Evolutionary conservation across 345 rosid genomes (phyloP).

Genomic region (Durio zibethinus): DNA sequence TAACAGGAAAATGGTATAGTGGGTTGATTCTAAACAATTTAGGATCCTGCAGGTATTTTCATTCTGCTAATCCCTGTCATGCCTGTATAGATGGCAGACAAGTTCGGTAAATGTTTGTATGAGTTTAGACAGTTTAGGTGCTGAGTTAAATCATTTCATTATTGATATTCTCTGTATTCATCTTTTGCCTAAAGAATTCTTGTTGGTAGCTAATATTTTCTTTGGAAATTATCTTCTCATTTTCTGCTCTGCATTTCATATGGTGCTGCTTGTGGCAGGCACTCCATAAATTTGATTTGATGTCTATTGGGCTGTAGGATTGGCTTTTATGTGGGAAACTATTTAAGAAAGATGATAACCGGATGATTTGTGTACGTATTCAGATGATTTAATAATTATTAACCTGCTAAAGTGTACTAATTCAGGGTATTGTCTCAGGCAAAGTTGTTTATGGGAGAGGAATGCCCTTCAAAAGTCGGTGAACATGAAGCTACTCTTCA

Average conservation of each 20-base stretch:
- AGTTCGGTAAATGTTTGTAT: background rate
- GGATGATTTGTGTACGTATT: no score
- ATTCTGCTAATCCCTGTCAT: background rate
- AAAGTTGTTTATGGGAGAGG: slow-evolving; percentile 42
- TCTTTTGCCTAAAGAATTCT: background rate
- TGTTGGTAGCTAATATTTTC: background rate
- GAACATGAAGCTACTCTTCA: slow-evolving; percentile 21
- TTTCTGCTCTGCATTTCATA: background rate
- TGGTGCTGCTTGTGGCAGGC: background rate
- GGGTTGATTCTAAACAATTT: background rate
- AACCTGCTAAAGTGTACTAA: slow-evolving; percentile 8
- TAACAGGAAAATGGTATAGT: background rate
- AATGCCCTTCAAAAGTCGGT: slow-evolving; percentile 49
- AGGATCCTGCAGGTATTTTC: background rate
- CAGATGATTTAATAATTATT: background rate
- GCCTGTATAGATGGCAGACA: background rate
- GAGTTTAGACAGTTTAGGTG: background rate
- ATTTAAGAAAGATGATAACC: background rate
- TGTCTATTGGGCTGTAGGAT: background rate
- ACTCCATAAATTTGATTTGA: background rate
- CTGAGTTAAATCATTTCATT: background rate
- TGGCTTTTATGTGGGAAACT: background rate
- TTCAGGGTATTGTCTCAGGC: slow-evolving; percentile 33
- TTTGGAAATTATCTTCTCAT: background rate
- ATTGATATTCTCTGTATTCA: background rate